phyloP scores from a whole-genome alignment of 352 stramenopile genomes.

The Pythium aristosporum region DNA sequence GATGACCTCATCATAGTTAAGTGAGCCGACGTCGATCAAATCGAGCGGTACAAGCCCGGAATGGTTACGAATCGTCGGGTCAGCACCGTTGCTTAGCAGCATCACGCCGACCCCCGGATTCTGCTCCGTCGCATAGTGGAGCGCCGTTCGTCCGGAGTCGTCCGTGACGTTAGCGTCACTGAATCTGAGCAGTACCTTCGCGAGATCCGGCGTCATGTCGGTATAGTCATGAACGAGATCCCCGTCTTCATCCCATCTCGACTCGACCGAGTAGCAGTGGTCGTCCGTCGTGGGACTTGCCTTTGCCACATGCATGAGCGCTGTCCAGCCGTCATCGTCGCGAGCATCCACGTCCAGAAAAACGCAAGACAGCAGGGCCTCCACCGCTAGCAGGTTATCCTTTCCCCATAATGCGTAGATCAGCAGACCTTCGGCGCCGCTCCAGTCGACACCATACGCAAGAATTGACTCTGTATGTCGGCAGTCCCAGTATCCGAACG shows the following conservation, averaged over 20 bases:
- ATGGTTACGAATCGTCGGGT: background rate
- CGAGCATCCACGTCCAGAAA: slow-evolving; percentile 1
- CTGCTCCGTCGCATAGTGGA: background rate
- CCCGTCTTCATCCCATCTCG: too few species aligned
- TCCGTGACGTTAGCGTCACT: background rate
- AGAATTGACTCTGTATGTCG: background rate
- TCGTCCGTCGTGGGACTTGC: background rate
- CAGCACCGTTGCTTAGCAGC: background rate
- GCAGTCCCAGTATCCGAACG: background rate
- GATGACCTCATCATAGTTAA: too few species aligned
- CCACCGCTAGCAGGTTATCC: background rate
- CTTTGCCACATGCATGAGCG: background rate
- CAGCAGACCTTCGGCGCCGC: background rate
- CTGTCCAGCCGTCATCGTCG: background rate
- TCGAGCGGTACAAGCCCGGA: background rate
- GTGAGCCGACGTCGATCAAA: too few species aligned
- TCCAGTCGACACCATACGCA: background rate
- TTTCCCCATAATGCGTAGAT: background rate
- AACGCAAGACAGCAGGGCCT: background rate
- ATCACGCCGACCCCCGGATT: background rate
- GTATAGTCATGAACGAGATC: too few species aligned
- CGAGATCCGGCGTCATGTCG: background rate
- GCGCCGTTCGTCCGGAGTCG: background rate
- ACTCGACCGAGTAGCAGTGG: too few species aligned
- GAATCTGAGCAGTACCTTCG: background rate